Evolutionary conservation across 306 rosid species (phyloP).

Genomic region (Inga laurina): DNA sequence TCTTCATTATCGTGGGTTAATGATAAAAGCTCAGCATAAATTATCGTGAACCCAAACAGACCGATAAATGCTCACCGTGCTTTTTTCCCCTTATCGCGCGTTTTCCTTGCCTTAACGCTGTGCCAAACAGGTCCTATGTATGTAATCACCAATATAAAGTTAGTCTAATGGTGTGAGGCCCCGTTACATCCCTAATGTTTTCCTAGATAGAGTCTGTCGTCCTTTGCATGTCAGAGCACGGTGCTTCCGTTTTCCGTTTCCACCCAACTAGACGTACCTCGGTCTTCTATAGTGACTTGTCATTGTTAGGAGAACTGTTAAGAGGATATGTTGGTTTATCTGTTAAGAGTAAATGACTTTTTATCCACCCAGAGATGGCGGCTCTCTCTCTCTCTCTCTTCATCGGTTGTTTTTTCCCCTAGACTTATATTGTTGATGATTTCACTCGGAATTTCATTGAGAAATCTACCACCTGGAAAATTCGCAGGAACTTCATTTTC

Average conservation of each 20-base stretch:
- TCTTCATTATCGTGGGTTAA: too few species aligned
- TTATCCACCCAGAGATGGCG: neutral
- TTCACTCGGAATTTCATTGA: neutral
- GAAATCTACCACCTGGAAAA: neutral
- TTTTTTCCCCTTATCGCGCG: too few species aligned
- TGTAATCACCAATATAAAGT: too few species aligned
- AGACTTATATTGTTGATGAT: neutral
- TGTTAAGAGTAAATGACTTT: neutral
- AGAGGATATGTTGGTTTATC: neutral
- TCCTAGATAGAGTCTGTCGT: neutral
- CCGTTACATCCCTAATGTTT: neutral
- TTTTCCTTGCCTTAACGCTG: too few species aligned
- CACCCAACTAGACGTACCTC: neutral
- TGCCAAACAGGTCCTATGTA: too few species aligned
- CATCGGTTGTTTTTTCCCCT: neutral
- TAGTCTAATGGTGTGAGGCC: too few species aligned
- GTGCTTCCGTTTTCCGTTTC: neutral
- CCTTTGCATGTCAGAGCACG: neutral
- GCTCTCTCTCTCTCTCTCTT: neutral
- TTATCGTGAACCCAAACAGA: too few species aligned
- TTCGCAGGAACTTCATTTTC: neutral
- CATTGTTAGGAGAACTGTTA: neutral
- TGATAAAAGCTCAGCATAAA: too few species aligned
- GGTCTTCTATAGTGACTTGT: neutral
- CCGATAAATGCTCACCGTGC: too few species aligned